Evolutionary conservation across 352 stramenopile genomes (phyloP).

Genomic region (Phytophthora capsici): DNA sequence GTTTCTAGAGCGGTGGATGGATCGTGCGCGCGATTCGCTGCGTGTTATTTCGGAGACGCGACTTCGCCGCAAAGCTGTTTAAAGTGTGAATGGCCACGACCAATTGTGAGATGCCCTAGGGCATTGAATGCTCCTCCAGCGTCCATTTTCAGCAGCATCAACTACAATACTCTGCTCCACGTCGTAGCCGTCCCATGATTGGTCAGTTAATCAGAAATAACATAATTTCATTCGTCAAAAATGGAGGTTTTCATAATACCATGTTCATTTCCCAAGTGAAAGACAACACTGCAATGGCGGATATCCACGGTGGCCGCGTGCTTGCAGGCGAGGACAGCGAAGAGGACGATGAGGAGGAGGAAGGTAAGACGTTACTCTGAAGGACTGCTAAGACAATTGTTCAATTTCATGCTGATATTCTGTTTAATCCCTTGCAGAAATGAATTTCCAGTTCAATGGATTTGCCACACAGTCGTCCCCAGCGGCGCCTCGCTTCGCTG

Average conservation of each 20-base stretch:
- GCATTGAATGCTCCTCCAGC: background rate
- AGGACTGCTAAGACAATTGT: background rate
- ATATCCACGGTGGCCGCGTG: constrained; percentile 69
- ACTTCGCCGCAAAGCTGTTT: constrained; percentile 52
- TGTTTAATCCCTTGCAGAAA: constrained; percentile 25
- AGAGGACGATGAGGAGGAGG: constrained; percentile 78
- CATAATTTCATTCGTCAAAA: constrained; percentile 26
- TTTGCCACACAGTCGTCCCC: constrained; percentile 35
- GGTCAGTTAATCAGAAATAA: constrained; percentile 15
- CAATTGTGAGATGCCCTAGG: background rate
- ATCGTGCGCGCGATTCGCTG: constrained; percentile 80
- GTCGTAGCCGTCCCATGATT: background rate
- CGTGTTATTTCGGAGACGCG: constrained; percentile 84
- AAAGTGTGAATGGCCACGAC: background rate
- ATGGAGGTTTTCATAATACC: background rate
- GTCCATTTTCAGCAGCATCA: background rate
- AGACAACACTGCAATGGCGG: constrained; percentile 37
- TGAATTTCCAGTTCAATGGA: constrained; percentile 61
- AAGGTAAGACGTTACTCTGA: constrained; percentile 16
- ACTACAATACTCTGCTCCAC: background rate
- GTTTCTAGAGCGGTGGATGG: constrained; percentile 76
- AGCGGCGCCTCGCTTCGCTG: constrained; percentile 36
- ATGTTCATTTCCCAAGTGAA: background rate
- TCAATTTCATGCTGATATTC: background rate
- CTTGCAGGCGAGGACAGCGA: constrained; percentile 83